A percentile compares a stretch with the other conserved stretches of the same genome.
Conservation (phyloP, 345 rosid species). For the Noccaea caerulescens region DNA sequence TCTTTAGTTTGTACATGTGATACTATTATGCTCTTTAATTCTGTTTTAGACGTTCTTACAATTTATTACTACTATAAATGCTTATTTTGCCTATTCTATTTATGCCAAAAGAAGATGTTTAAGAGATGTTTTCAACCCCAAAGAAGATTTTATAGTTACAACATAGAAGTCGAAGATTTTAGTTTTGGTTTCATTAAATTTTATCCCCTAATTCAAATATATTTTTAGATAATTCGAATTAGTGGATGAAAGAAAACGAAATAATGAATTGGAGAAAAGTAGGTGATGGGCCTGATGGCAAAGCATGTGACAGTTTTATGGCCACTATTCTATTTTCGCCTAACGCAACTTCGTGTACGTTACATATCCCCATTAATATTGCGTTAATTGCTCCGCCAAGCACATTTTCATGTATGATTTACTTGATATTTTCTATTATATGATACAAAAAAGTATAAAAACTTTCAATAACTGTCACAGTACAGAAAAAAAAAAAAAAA, state of each 20-base stretch:
- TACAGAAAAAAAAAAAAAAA: background rate
- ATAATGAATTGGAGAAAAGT: background rate
- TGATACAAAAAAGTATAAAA: background rate
- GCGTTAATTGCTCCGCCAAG: constrained; percentile 40
- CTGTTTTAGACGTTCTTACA: constrained; percentile 6
- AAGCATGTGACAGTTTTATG: constrained; percentile 37
- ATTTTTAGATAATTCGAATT: background rate
- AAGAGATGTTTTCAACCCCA: constrained; percentile 1
- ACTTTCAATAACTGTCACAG: background rate
- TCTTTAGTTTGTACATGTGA: background rate
- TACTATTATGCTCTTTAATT: background rate
- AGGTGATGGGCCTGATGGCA: constrained; percentile 36
- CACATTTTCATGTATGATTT: constrained; percentile 28
- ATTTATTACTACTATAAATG: background rate
- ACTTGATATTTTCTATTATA: background rate
- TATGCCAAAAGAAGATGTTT: constrained; percentile 3
- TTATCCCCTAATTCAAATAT: too few species aligned
- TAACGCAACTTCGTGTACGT: constrained; percentile 43
- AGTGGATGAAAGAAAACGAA: background rate
- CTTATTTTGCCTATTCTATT: background rate
- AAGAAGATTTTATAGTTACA: background rate
- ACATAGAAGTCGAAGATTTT: background rate
- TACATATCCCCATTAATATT: constrained; percentile 30
- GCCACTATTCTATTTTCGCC: constrained; percentile 28
- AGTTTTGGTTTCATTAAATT: background rate